Evolutionary conservation across 805 yeast species (phyloP).

Genomic region (Suhomyces kilbournensis): DNA sequence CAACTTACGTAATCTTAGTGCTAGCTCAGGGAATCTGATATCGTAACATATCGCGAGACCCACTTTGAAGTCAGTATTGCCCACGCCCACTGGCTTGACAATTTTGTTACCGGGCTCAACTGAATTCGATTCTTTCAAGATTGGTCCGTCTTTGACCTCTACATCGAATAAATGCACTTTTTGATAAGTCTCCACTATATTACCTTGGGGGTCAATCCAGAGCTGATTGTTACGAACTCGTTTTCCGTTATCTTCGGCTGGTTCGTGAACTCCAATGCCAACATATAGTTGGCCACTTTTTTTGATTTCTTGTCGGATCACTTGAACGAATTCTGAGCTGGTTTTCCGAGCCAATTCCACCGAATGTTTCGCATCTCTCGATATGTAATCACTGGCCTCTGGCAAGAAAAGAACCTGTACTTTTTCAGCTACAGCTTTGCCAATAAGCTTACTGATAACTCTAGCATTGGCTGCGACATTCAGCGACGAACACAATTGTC

Average conservation of each 20-base stretch:
- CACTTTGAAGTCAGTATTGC: conserved; percentile 34
- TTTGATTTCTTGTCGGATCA: conserved; percentile 46
- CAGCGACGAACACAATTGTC: conserved; percentile 78
- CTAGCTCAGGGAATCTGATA: conserved; percentile 80
- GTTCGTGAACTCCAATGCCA: conserved; percentile 88
- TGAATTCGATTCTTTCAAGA: conserved; percentile 69
- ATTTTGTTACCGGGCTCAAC: conserved; percentile 74
- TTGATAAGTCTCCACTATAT: conserved; percentile 66
- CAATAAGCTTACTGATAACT: conserved; percentile 56
- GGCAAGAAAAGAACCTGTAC: conserved; percentile 80
- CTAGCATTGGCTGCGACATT: conserved; percentile 57
- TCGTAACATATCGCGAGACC: conserved; percentile 84
- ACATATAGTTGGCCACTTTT: conserved; percentile 51
- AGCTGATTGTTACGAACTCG: conserved; percentile 58
- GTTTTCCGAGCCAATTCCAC: conserved; percentile 48
- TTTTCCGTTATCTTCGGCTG: conserved; percentile 34
- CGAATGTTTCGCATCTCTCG: conserved; percentile 67
- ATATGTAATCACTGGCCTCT: conserved; percentile 89
- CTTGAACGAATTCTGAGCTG: conserved; percentile 38
- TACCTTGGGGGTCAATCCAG: conserved; percentile 67
- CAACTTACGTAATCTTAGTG: conserved; percentile 54
- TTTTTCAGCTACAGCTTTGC: conserved; percentile 57
- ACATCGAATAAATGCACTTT: conserved; percentile 91
- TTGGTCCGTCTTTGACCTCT: conserved; percentile 76
- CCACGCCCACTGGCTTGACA: conserved; percentile 56